Conservation (phyloP, 2,329 filamentous ascomycete species). For the Penicillium sp. region DNA sequence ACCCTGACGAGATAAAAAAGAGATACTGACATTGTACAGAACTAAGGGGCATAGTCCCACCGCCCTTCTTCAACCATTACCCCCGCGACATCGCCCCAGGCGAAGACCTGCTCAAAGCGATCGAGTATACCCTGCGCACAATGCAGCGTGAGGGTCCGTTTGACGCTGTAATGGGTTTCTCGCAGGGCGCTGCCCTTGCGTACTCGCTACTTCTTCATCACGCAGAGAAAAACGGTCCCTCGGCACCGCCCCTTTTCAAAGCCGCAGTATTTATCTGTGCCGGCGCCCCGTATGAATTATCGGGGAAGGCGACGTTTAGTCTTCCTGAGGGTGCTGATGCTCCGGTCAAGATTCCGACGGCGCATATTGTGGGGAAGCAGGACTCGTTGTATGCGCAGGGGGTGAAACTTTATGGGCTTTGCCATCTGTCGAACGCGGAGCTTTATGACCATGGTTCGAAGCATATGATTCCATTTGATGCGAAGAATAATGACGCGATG, state of each 20-base stretch:
- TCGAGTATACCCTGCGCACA: slow-evolving; percentile 28
- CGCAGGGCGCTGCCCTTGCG: slow-evolving; percentile 38
- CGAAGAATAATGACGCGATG: slow-evolving; percentile 35
- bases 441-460: slow-evolving; percentile 44
- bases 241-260: slow-evolving; percentile 32
- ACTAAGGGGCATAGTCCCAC: slow-evolving; percentile 35
- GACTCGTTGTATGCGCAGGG: slow-evolving; percentile 38
- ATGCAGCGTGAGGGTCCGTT: slow-evolving; percentile 36
- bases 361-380: slow-evolving; percentile 44
- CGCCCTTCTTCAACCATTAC: slow-evolving; percentile 41
- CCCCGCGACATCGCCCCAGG: slow-evolving; percentile 29
- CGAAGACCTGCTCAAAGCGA: slow-evolving; percentile 29
- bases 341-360: slow-evolving; percentile 41
- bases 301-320: slow-evolving; percentile 26
- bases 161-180: slow-evolving; percentile 40
- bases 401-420: slow-evolving; percentile 39
- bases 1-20: neutral
- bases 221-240: slow-evolving; percentile 23
- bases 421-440: slow-evolving; percentile 35
- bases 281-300: slow-evolving; percentile 31
- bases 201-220: slow-evolving; percentile 32
- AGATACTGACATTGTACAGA: slow-evolving; percentile 24
- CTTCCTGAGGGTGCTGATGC: slow-evolving; percentile 21
- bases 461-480: slow-evolving; percentile 41
- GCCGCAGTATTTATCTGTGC: slow-evolving; percentile 38